A percentile compares a stretch with the other conserved stretches of the same genome.
Conservation (phyloP, 192 early-diverging fungal genomes). For the Ramicandelaber brevisporus region DNA sequence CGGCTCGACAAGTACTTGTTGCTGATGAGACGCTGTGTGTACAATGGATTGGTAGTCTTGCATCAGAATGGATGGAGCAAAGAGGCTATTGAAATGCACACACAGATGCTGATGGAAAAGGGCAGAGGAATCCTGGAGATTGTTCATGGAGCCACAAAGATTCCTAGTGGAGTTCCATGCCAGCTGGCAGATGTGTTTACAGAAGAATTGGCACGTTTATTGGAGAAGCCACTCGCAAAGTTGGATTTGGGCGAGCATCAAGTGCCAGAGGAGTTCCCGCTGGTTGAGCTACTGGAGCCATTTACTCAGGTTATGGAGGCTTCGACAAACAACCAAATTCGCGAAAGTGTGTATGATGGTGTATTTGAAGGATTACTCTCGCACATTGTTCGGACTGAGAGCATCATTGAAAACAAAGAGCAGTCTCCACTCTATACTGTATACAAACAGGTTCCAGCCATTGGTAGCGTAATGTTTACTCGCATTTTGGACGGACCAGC, state of each 20-base stretch:
- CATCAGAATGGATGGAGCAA: conserved; percentile 10
- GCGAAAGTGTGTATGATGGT: not conserved
- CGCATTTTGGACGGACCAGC: not conserved
- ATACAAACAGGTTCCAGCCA: not conserved
- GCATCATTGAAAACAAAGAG: too few relatives aligned
- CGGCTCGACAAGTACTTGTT: conserved; percentile 16
- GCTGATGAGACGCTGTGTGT: conserved; percentile 14
- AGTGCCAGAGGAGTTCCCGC: conserved; percentile 5
- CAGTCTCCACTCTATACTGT: too few relatives aligned
- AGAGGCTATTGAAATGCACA: conserved; percentile 6
- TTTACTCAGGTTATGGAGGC: conserved; percentile 13
- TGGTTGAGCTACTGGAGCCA: conserved; percentile 12
- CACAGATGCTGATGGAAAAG: conserved; percentile 3
- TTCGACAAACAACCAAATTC: conserved; percentile 2
- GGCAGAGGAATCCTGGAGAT: not conserved
- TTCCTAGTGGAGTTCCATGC: conserved; percentile 11
- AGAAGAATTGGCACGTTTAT: conserved; percentile 14
- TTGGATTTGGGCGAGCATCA: conserved; percentile 3
- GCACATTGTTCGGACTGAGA: too few relatives aligned
- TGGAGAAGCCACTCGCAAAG: conserved; percentile 2
- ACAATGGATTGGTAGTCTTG: conserved; percentile 10
- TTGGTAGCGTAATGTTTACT: not conserved
- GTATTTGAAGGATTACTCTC: not conserved
- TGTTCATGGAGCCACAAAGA: conserved; percentile 4
- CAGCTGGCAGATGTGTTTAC: conserved; percentile 15